These are phyloP conservation scores for Verticillium nonalfalfae DNA, from an alignment of 2,329 filamentous ascomycete genomes.

Conservation along the genomic window DNA sequence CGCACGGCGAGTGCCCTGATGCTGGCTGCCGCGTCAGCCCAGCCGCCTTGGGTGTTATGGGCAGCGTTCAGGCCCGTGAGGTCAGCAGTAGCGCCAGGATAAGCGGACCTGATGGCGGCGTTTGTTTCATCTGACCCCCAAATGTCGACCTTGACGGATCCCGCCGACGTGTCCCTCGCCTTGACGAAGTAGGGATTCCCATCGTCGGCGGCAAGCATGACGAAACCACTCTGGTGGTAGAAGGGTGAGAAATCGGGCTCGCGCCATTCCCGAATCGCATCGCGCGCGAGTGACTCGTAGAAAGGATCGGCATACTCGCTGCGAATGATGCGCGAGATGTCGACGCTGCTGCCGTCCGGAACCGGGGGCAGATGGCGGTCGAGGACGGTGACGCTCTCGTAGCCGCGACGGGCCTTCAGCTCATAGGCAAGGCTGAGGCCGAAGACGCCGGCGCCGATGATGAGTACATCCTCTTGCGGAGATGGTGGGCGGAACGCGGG, in stretches of 20 bases:
- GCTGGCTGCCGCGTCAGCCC: conserved; percentile 22
- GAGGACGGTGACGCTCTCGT: conserved; percentile 27
- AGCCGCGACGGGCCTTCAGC: conserved; percentile 15
- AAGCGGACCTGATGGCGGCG: conserved; percentile 5
- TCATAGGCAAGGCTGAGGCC: conserved; percentile 21
- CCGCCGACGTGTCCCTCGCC: conserved; percentile 6
- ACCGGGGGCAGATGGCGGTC: conserved; percentile 27
- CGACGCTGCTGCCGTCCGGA: conserved; percentile 30
- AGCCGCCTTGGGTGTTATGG: conserved; percentile 21
- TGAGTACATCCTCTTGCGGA: conserved; percentile 15
- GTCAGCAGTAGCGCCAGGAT: conserved; percentile 4
- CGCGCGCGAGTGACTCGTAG: conserved; percentile 46
- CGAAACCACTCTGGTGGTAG: conserved; percentile 23
- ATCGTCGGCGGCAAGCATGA: conserved; percentile 17
- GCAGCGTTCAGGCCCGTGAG: conserved; percentile 6
- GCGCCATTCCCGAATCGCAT: conserved; percentile 19
- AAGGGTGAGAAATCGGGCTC: conserved; percentile 17
- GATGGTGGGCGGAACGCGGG: neutral
- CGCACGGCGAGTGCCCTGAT: conserved; percentile 17
- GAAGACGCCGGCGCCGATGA: conserved; percentile 23
- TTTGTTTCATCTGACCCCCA: conserved; percentile 1
- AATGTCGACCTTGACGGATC: conserved; percentile 2
- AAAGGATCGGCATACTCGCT: conserved; percentile 58
- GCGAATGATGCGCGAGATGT: conserved; percentile 32
- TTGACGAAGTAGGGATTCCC: conserved; percentile 12